phyloP scores from a whole-genome alignment of 805 yeast species.

The Yamadazyma nakazawae region DNA sequence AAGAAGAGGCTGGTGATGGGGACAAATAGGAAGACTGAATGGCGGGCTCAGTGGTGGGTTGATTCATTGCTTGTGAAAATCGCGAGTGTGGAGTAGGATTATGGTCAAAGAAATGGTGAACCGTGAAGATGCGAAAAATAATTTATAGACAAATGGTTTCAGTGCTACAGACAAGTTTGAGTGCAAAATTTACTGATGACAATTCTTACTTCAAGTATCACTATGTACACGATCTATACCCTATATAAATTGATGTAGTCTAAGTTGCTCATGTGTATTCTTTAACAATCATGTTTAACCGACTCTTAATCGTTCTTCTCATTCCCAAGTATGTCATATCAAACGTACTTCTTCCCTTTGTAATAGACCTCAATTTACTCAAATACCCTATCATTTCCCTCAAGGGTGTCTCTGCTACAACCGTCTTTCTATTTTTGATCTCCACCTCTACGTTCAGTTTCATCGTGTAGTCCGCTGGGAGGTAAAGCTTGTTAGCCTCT shows the following conservation, averaged over 20 bases:
- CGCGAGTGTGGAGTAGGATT: not conserved
- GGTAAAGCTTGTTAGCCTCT: conserved; percentile 59
- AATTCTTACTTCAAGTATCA: too few relatives aligned
- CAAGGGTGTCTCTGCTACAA: conserved; percentile 81
- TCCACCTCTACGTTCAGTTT: conserved; percentile 19
- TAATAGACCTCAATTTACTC: conserved; percentile 69
- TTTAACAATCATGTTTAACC: conserved; percentile 6
- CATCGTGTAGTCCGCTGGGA: conserved; percentile 76
- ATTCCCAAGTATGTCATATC: conserved; percentile 76
- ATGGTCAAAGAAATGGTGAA: too few relatives aligned
- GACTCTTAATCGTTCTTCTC: conserved; percentile 51
- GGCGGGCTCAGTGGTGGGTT: not conserved
- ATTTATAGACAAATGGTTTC: too few relatives aligned
- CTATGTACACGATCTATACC: not conserved
- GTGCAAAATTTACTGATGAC: too few relatives aligned
- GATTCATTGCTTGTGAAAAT: conserved; percentile 1
- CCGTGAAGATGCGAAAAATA: too few relatives aligned
- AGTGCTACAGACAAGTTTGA: too few relatives aligned
- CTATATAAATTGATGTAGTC: not conserved
- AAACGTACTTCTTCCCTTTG: conserved; percentile 86
- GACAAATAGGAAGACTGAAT: not conserved
- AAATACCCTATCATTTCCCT: conserved; percentile 89
- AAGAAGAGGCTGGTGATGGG: not conserved
- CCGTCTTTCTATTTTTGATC: conserved; percentile 47
- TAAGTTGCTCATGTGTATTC: conserved; percentile 4